Evolutionary conservation across 169 alveolate genomes (phyloP), one percentile per base, ranked within the genome.

Genomic region (Eimeria zaria): DNA sequence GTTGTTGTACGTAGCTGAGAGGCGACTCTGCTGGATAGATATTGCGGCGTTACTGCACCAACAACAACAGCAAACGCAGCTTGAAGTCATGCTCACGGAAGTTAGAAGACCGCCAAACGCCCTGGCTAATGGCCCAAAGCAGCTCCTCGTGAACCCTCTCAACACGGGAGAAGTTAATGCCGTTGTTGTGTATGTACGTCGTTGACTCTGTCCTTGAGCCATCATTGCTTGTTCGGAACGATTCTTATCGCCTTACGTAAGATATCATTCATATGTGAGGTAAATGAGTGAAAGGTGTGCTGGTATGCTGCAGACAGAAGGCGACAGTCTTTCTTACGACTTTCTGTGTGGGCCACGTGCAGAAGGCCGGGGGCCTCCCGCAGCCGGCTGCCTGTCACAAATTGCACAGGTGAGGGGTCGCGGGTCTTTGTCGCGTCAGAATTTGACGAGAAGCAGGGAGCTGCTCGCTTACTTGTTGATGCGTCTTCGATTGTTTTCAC

Each of bases 81-180:
- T 60, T 41, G 96, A 93, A 71, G 87, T 83, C 55, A 60, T 88
- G 76, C 81, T 93, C 64, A 30, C 89, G 33, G 96, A 93, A 51
- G 94, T 93, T 58, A 67, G 94, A 64, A 73, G 96, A 39, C 97
- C 96, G 27, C 90, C 96, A 44, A 96, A 96, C 55, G 97, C 97
- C 36, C 95, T 96, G 69, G 87, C 91, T 16, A 60, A 91, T 51
- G 96, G 96, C 27, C 97, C 96, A 55, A 84, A 83, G 60, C 60
- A 33, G 9, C 84, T 96, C 33, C 93, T 85, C 22, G 96, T 85
- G 69, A 96, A 96, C 84, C 71, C 91, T 1, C 80, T 89, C 41
- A 92, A 94, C 91, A 24, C 96, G 46, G 91, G 94, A 30, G 97
- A 96, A n/a, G 67, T 96, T 41, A 92, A 96, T 81, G 95, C 95